These are phyloP conservation scores for Sonneratia alba DNA, from an alignment of 345 rosid genomes.

Conservation along the genomic window DNA sequence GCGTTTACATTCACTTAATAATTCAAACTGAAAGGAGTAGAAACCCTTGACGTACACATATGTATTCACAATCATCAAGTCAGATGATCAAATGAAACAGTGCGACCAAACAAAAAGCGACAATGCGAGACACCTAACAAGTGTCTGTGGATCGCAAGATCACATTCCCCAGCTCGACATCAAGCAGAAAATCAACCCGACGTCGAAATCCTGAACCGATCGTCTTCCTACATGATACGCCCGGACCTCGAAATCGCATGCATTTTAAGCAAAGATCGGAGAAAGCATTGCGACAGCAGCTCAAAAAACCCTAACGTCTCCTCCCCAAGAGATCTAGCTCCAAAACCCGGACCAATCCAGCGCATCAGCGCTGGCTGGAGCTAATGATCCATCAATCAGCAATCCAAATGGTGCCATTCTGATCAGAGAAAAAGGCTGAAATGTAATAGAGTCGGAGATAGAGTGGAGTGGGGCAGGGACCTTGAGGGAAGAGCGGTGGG, in stretches of 20 bases:
- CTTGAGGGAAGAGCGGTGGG: conserved; percentile 24
- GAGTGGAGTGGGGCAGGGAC: conserved; percentile 14
- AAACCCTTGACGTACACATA: not conserved
- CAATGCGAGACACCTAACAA: not conserved
- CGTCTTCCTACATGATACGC: not conserved
- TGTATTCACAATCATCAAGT: not conserved
- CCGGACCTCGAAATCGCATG: not conserved
- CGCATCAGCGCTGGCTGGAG: not conserved
- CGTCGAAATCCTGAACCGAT: not conserved
- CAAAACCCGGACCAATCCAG: not conserved
- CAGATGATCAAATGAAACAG: not conserved
- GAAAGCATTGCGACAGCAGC: not conserved
- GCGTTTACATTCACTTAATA: not conserved
- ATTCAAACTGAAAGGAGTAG: not conserved
- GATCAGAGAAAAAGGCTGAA: not conserved
- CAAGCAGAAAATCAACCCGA: not conserved
- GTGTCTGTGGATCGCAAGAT: not conserved
- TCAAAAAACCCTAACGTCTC: not conserved
- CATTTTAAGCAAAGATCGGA: conserved; percentile 1
- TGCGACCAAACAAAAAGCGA: not conserved
- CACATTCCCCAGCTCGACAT: not conserved
- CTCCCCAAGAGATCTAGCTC: not conserved
- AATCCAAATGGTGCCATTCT: not conserved
- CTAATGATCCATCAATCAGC: not conserved
- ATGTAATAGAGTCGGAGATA: not conserved